A percentile compares a stretch with the other conserved stretches of the same genome.
Evolutionary conservation across 352 stramenopile genomes (phyloP).

Genomic region (Phytophthora capsici): DNA sequence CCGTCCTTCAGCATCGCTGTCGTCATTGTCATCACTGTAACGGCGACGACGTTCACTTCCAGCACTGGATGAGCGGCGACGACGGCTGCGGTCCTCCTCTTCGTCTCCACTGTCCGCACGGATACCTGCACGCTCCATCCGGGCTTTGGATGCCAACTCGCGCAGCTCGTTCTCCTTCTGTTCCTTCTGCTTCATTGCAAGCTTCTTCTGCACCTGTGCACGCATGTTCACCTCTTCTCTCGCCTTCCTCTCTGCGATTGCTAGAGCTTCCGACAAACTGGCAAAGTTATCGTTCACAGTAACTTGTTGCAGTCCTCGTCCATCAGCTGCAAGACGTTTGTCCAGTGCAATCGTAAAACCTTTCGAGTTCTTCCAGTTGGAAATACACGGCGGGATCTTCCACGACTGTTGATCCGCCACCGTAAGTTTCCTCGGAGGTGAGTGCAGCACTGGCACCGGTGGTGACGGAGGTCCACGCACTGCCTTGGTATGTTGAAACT

Average conservation of each 20-base stretch:
- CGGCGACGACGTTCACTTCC: slow-evolving; percentile 16
- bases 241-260: slow-evolving; percentile 97
- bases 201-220: slow-evolving; percentile 88
- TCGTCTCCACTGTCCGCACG: slow-evolving; percentile 39
- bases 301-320: slow-evolving; percentile 94
- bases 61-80: slow-evolving; percentile 32
- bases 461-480: slow-evolving; percentile 90
- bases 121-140: slow-evolving; percentile 91
- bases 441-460: slow-evolving; percentile 93
- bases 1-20: slow-evolving; percentile 52
- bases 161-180: slow-evolving; percentile 96
- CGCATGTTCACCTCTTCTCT: slow-evolving; percentile 97
- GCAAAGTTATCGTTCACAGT: slow-evolving; percentile 99
- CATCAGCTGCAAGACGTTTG: slow-evolving; percentile 98
- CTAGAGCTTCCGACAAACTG: slow-evolving; percentile 96
- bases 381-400: slow-evolving; percentile 99
- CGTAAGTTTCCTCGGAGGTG: slow-evolving; percentile 92
- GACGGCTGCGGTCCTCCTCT: slow-evolving; percentile 17
- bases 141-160: slow-evolving; percentile 92
- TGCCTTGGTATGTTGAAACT: slow-evolving; percentile 99
- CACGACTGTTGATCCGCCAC: slow-evolving; percentile 95
- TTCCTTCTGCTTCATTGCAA: slow-evolving; percentile 94
- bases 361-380: slow-evolving; percentile 99
- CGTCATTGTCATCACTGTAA: slow-evolving; percentile 18
- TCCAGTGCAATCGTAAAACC: slow-evolving; percentile 99